phyloP scores from a whole-genome alignment of 2,329 filamentous ascomycete species.

The Cladosporium sp. region DNA sequence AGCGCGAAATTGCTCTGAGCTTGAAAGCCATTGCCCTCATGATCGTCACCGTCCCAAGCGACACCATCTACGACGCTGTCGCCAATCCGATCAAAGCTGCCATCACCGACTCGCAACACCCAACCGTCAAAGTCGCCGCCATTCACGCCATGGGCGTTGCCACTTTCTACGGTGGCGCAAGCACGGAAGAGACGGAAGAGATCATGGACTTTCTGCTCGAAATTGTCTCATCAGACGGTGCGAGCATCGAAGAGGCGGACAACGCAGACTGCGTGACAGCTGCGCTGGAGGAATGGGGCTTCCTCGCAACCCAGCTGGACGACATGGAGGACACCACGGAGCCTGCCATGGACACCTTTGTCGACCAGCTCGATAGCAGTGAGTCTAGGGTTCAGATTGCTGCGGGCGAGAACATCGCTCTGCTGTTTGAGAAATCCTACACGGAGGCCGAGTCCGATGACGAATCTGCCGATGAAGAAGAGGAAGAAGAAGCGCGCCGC shows the following conservation, averaged over 20 bases:
- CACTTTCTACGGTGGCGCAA: constrained; percentile 69
- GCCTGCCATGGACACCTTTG: constrained; percentile 69
- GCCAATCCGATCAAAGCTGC: constrained; percentile 53
- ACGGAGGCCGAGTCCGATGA: constrained; percentile 54
- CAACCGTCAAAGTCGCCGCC: constrained; percentile 59
- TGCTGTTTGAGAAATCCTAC: constrained; percentile 71
- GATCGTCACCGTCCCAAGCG: constrained; percentile 59
- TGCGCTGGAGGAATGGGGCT: constrained; percentile 71
- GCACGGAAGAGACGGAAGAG: constrained; percentile 59
- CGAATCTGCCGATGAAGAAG: constrained; percentile 31
- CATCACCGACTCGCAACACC: constrained; percentile 61
- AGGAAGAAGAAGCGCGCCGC: constrained; percentile 39
- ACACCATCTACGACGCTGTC: constrained; percentile 59
- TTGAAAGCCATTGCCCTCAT: constrained; percentile 67
- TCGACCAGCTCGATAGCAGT: constrained; percentile 74
- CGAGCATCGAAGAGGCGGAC: constrained; percentile 64
- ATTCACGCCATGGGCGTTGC: constrained; percentile 69
- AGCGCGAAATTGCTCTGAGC: constrained; percentile 63
- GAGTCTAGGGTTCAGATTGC: constrained; percentile 68
- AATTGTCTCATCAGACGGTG: constrained; percentile 73
- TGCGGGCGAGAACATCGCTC: constrained; percentile 72
- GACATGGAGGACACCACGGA: constrained; percentile 67
- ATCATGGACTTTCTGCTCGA: constrained; percentile 70
- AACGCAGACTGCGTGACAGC: constrained; percentile 65
- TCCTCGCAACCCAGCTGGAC: constrained; percentile 70